phyloP scores from a whole-genome alignment of 1,139 yeast genomes.

The Diutina sp. region DNA sequence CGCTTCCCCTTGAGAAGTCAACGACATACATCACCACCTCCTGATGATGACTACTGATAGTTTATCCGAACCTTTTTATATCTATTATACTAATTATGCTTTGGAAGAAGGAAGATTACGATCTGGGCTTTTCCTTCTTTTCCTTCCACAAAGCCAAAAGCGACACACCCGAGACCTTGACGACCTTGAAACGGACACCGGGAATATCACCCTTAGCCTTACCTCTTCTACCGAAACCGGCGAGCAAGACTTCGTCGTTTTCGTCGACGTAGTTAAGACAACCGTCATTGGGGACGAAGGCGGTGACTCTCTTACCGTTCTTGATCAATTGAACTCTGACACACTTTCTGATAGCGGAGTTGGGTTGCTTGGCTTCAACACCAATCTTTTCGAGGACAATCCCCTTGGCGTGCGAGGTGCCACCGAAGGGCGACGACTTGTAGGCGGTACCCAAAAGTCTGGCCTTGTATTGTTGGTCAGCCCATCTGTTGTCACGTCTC shows the following conservation, averaged over 20 bases:
- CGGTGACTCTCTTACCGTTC: constrained; percentile 99
- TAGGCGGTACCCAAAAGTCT: constrained; percentile 98
- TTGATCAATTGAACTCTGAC: constrained; percentile 99
- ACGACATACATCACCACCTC: too few species aligned
- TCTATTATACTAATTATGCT: constrained; percentile 2
- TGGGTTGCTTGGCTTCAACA: constrained; percentile 99
- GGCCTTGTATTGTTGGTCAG: constrained; percentile 95
- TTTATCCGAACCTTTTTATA: not conserved
- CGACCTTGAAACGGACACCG: constrained; percentile 99
- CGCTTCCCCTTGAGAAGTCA: not conserved
- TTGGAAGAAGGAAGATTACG: constrained; percentile 33
- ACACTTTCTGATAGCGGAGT: constrained; percentile 99
- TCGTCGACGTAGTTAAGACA: constrained; percentile 99
- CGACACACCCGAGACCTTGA: constrained; percentile 99
- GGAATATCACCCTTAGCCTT: constrained; percentile 99
- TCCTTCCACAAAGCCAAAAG: constrained; percentile 99
- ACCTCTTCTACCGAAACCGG: constrained; percentile 99
- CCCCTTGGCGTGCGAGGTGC: constrained; percentile 99
- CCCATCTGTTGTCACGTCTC: constrained; percentile 99
- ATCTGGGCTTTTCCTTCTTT: constrained; percentile 99
- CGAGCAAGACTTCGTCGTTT: constrained; percentile 97
- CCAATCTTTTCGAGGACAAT: constrained; percentile 99
- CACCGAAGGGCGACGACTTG: constrained; percentile 99
- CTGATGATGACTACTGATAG: too few species aligned
- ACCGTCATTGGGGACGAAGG: constrained; percentile 99